Percentiles rank a stretch among this genome's conserved stretches.
These are phyloP conservation scores for Cystofilobasidium bisporidii DNA, from an alignment of 768 basidiomycete species.

Conservation along the genomic window DNA sequence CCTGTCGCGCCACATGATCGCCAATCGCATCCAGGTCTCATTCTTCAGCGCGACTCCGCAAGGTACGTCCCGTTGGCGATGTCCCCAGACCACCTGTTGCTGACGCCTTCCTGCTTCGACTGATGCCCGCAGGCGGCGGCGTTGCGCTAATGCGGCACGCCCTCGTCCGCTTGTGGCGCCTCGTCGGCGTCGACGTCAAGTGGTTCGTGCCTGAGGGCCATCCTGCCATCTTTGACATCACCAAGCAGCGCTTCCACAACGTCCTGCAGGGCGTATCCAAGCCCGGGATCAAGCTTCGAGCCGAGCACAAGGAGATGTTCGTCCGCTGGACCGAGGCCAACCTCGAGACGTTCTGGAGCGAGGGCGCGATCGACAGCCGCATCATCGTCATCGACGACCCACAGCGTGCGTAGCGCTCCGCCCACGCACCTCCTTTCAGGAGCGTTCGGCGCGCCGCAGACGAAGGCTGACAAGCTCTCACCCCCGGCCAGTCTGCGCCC, in stretches of 20 bases:
- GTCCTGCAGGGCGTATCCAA: conserved; percentile 51
- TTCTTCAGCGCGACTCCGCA: conserved; percentile 95
- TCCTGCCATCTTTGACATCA: conserved; percentile 81
- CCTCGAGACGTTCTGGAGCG: conserved; percentile 42
- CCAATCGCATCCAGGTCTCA: conserved; percentile 77
- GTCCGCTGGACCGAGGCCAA: conserved; percentile 56
- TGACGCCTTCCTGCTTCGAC: too few species aligned
- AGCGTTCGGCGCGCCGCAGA: too few species aligned
- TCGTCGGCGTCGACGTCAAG: conserved; percentile 65
- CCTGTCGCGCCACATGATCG: conserved; percentile 71
- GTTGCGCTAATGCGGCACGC: conserved; percentile 97
- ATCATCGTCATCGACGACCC: conserved; percentile 70
- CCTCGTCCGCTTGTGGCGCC: conserved; percentile 65
- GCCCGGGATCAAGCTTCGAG: conserved; percentile 66
- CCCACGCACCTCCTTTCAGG: too few species aligned
- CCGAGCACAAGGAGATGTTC: conserved; percentile 60
- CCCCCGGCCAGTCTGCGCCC: conserved; percentile 55
- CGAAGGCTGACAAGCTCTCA: not conserved
- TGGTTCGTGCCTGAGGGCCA: conserved; percentile 58
- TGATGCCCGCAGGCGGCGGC: conserved; percentile 52
- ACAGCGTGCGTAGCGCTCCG: conserved; percentile 33
- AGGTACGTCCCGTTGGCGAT: conserved; percentile 46
- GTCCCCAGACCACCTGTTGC: not conserved
- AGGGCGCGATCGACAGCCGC: conserved; percentile 54
- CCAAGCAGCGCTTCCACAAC: conserved; percentile 43